phyloP scores from a whole-genome alignment of 2,329 filamentous ascomycete species.

The Ophidiomyces ophidiicola region DNA sequence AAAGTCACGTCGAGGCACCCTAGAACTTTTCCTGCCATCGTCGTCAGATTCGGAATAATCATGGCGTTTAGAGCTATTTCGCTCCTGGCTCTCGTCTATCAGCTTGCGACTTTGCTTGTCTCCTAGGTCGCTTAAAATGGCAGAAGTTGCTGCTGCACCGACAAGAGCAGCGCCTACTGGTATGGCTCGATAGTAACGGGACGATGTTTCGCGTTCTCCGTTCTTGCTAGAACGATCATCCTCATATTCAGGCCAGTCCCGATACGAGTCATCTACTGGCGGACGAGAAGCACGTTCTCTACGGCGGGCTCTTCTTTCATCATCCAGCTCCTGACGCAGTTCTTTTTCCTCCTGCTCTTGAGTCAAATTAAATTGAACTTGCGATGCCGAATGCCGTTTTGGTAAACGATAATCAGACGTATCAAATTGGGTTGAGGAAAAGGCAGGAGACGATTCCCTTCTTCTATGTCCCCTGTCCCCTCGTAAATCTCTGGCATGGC shows the following conservation, averaged over 20 bases:
- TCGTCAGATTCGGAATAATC: not conserved
- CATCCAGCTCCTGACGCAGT: slow-evolving; percentile 19
- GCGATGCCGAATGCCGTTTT: slow-evolving; percentile 26
- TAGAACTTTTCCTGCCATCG: not conserved
- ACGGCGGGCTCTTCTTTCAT: slow-evolving; percentile 14
- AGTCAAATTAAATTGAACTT: slow-evolving; percentile 47
- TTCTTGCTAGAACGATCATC: slow-evolving; percentile 9
- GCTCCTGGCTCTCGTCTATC: slow-evolving; percentile 22
- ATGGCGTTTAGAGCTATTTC: not conserved
- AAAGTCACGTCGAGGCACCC: not conserved
- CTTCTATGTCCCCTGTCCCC: slow-evolving; percentile 25
- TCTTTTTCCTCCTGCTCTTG: slow-evolving; percentile 44
- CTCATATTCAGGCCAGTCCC: slow-evolving; percentile 1
- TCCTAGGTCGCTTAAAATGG: slow-evolving; percentile 20
- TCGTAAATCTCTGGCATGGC: not conserved
- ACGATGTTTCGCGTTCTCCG: not conserved
- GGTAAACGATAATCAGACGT: slow-evolving; percentile 16
- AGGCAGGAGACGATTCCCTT: slow-evolving; percentile 38
- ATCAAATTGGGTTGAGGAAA: slow-evolving; percentile 22
- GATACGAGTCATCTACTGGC: not conserved
- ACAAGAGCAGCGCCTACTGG: slow-evolving; percentile 38
- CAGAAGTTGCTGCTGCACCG: slow-evolving; percentile 29
- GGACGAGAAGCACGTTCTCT: slow-evolving; percentile 9
- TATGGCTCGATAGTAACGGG: slow-evolving; percentile 1
- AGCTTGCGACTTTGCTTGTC: slow-evolving; percentile 24